Base-by-base conservation (phyloP, 768 basidiomycete genomes). In the Amanita polypyramis region DNA sequence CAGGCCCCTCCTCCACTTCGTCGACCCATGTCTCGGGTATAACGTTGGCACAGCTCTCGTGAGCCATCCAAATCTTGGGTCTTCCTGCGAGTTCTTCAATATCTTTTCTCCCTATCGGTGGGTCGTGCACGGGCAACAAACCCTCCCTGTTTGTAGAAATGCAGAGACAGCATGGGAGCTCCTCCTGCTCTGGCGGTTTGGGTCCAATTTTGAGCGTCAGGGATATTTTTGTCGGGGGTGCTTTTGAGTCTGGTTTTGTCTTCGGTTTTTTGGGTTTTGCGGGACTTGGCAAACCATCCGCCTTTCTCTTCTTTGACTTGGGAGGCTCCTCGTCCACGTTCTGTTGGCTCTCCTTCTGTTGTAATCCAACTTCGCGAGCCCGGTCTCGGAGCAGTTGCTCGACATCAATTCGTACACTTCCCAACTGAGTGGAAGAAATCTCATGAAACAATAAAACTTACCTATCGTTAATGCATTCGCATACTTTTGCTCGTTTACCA, bases 11-110 rank as follows among this genome's bases (percentile, higher is more conserved):
- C 34, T 79, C 76, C 4, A 82, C 59, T 35, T 78, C 79, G 58
- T 92, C 91, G 19, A 95, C 77, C 83, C 91, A 95, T 0, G 93
- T 91, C 62, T 97, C 92, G 0, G 94, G 95, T 6, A 96, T 73
- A 12, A 89, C 75, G 34, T 70, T 76, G 4, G 85, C 91, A 58
- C 91, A 95, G 6, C 72, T 64, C 54, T 81, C 82, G 61, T 96
- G 92, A 0, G 88, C 90, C 72, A 74, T 72, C 83, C 85, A 88
- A 5, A 65, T 58, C 38, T 67, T 68, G 11, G 72, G 67, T 45
- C 70, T 64, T 21, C 72, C 65, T 36, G 70, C 62, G 40, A 69
- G 70, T 33, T 76, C 75, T 4, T 69, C 62, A 10, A 72, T 68
- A 42, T 81, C 80, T 52, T 69, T 77, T 55, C 75, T 67, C 27